Conservation (phyloP, 225 moss, liverwort and hornwort genomes). For the Sphagnum tenellum region DNA sequence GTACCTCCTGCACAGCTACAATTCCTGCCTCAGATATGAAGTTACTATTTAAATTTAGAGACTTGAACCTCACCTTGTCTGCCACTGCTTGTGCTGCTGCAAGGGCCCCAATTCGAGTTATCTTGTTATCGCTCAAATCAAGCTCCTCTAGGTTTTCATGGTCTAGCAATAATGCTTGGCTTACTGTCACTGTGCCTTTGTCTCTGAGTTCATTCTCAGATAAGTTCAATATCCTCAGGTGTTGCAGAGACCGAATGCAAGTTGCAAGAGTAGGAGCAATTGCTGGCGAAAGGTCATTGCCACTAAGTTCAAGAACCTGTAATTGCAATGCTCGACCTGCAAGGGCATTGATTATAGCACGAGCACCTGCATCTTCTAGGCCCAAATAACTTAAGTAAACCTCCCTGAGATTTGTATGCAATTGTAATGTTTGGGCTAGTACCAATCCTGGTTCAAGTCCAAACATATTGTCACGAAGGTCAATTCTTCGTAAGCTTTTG, state of each 20-base stretch:
- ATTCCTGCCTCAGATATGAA: slow-evolving; percentile 27
- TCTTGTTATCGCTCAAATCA: slow-evolving; percentile 27
- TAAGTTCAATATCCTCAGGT: slow-evolving; percentile 19
- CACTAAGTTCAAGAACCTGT: slow-evolving; percentile 32
- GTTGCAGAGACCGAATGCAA: slow-evolving; percentile 22
- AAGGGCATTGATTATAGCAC: slow-evolving; percentile 24
- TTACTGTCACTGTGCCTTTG: slow-evolving; percentile 20
- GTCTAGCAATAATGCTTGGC: slow-evolving; percentile 18
- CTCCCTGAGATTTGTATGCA: slow-evolving; percentile 33
- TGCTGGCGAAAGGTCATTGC: slow-evolving; percentile 32
- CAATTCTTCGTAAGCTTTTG: slow-evolving; percentile 23
- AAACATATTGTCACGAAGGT: slow-evolving; percentile 50
- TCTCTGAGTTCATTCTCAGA: slow-evolving; percentile 47
- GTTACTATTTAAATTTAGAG: slow-evolving; percentile 26
- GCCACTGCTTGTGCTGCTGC: slow-evolving; percentile 21
- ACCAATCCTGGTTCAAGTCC: slow-evolving; percentile 38
- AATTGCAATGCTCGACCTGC: slow-evolving; percentile 20
- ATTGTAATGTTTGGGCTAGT: slow-evolving; percentile 14
- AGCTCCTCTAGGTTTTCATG: slow-evolving; percentile 12
- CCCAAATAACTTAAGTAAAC: slow-evolving; percentile 32
- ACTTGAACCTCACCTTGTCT: slow-evolving; percentile 4
- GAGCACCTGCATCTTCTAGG: slow-evolving; percentile 28
- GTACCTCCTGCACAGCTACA: slow-evolving; percentile 12
- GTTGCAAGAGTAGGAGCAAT: slow-evolving; percentile 24
- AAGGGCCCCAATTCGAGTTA: slow-evolving; percentile 21